These are phyloP conservation scores for Tylopilus cervinicoccineus DNA, from an alignment of 768 basidiomycete genomes.

Conservation along the genomic window DNA sequence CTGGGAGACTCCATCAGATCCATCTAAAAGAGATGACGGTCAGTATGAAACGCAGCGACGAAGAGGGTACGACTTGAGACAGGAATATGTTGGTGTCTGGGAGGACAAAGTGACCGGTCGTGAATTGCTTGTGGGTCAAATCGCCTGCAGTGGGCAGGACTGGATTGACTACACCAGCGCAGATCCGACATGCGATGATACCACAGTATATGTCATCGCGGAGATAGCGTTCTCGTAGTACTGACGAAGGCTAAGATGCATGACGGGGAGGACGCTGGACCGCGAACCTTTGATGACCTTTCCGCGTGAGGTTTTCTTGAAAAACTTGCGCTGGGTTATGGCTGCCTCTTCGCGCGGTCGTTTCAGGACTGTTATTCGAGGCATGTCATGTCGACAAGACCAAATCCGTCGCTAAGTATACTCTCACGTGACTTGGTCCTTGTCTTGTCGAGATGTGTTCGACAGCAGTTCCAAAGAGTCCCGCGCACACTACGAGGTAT, in stretches of 20 bases:
- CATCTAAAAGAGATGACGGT: conserved; percentile 54
- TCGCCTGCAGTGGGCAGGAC: conserved; percentile 60
- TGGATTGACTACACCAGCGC: conserved; percentile 39
- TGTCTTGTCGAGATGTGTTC: too few relatives aligned
- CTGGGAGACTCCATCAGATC: conserved; percentile 81
- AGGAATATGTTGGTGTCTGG: conserved; percentile 96
- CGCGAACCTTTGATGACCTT: conserved; percentile 86
- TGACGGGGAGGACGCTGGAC: neutral
- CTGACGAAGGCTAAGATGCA: conserved; percentile 35
- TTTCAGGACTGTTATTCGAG: conserved; percentile 69
- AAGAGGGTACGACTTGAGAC: conserved; percentile 51
- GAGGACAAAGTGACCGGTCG: conserved; percentile 74
- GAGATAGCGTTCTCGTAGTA: conserved; percentile 90
- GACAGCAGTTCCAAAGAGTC: conserved; percentile 23
- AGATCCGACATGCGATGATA: conserved; percentile 63
- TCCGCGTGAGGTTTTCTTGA: conserved; percentile 92
- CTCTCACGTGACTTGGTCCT: conserved; percentile 8
- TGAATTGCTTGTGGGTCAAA: conserved; percentile 49
- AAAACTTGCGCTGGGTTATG: conserved; percentile 84
- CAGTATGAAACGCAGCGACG: neutral
- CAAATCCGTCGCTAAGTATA: neutral
- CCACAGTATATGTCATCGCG: conserved; percentile 91
- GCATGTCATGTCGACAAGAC: conserved; percentile 39
- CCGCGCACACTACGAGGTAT: conserved; percentile 17
- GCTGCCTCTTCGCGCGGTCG: conserved; percentile 67